Conservation (phyloP, 768 basidiomycete species). For the Hericium erinaceus region DNA sequence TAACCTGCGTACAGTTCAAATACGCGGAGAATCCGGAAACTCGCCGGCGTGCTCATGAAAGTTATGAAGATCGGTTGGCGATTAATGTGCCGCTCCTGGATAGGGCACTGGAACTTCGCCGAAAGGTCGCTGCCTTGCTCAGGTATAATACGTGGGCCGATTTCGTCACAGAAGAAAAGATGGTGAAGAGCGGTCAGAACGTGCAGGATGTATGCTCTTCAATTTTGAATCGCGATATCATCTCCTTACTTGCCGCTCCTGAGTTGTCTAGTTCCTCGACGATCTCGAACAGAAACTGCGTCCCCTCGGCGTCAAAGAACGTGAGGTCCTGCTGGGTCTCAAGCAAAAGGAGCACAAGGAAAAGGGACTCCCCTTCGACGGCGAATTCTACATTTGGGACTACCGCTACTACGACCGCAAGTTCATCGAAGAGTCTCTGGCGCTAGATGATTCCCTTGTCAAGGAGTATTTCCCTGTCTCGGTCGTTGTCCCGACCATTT, state of each 20-base stretch:
- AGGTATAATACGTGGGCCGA: slow-evolving; percentile 78
- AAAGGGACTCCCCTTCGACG: slow-evolving; percentile 53
- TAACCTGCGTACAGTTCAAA: slow-evolving; percentile 48
- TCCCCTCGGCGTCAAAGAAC: slow-evolving; percentile 64
- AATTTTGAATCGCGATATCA: background rate
- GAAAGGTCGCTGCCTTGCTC: slow-evolving; percentile 56
- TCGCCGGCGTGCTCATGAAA: slow-evolving; percentile 55
- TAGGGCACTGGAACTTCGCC: slow-evolving; percentile 61
- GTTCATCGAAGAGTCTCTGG: slow-evolving; percentile 56
- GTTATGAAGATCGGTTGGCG: slow-evolving; percentile 56
- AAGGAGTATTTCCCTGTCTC: slow-evolving; percentile 89
- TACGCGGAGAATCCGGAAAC: slow-evolving; percentile 64
- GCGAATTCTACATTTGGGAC: slow-evolving; percentile 77
- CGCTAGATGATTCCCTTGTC: slow-evolving; percentile 67
- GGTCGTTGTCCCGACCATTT: slow-evolving; percentile 72
- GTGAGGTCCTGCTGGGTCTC: slow-evolving; percentile 53
- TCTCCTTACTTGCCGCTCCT: background rate
- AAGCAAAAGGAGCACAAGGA: slow-evolving; percentile 68
- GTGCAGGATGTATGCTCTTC: slow-evolving; percentile 40
- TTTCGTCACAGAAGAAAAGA: slow-evolving; percentile 77
- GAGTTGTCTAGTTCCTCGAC: slow-evolving; percentile 50
- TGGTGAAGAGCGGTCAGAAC: slow-evolving; percentile 64
- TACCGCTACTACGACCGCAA: slow-evolving; percentile 67
- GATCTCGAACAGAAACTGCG: slow-evolving; percentile 67
- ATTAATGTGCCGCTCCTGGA: slow-evolving; percentile 65